A percentile compares a stretch with the other conserved stretches of the same genome.
These are phyloP conservation scores for Pterocarpus macrocarpus DNA, from an alignment of 306 rosid genomes.

Conservation along the genomic window DNA sequence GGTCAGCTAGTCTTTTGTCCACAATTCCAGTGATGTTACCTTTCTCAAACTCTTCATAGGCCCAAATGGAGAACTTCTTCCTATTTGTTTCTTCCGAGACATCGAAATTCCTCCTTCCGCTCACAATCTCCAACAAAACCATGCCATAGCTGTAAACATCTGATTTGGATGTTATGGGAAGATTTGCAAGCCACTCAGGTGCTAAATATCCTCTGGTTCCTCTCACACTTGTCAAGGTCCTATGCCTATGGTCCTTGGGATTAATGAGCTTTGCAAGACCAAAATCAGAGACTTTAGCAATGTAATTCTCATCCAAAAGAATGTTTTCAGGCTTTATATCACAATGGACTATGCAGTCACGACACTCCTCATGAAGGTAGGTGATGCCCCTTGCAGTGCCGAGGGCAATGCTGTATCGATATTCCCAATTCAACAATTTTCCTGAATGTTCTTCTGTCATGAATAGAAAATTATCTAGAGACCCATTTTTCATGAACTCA, in stretches of 20 bases:
- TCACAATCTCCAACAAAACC: conserved; percentile 86
- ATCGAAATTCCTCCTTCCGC: conserved; percentile 85
- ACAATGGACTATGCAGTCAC: conserved; percentile 86
- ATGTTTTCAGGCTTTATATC: conserved; percentile 95
- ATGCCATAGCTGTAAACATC: conserved; percentile 85
- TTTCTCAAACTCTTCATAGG: conserved; percentile 74
- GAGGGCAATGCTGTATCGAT: conserved; percentile 67
- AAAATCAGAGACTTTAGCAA: conserved; percentile 87
- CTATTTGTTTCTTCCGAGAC: conserved; percentile 72
- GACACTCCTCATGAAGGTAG: conserved; percentile 94
- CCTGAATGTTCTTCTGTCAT: conserved; percentile 54
- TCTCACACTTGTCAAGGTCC: conserved; percentile 75
- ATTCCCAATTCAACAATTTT: conserved; percentile 73
- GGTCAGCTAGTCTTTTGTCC: conserved; percentile 66
- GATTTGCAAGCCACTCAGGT: conserved; percentile 93
- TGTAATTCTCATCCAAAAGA: conserved; percentile 73
- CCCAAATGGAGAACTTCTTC: conserved; percentile 75
- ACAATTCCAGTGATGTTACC: conserved; percentile 67
- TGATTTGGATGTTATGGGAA: conserved; percentile 78
- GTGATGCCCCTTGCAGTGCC: conserved; percentile 92
- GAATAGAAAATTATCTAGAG: conserved; percentile 74
- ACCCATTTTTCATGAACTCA: conserved; percentile 87
- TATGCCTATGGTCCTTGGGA: conserved; percentile 67
- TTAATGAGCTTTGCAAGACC: conserved; percentile 83
- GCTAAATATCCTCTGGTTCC: conserved; percentile 91